These are phyloP conservation scores for Microsporum canis DNA, from an alignment of 2,329 filamentous ascomycete species.

Conservation along the genomic window DNA sequence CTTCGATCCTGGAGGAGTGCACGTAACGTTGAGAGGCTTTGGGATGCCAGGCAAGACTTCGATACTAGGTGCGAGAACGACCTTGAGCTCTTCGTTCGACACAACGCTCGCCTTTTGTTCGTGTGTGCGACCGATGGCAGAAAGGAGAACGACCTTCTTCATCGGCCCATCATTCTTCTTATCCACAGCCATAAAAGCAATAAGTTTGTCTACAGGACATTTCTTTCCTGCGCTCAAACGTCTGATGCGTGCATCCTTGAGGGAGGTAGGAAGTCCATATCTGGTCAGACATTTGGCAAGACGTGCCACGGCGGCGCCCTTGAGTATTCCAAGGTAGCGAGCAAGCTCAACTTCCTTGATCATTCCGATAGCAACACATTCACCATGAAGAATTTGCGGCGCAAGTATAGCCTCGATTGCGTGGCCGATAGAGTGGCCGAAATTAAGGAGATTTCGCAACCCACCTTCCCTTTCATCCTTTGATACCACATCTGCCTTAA, in stretches of 20 bases:
- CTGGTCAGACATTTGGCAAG: conserved; percentile 88
- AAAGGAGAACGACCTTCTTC: conserved; percentile 91
- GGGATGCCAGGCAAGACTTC: conserved; percentile 63
- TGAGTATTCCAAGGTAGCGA: conserved; percentile 73
- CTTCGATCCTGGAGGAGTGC: conserved; percentile 89
- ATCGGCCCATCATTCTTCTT: conserved; percentile 95
- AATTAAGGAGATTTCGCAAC: conserved; percentile 87
- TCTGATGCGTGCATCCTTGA: conserved; percentile 71
- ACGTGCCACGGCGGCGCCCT: conserved; percentile 76
- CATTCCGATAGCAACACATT: conserved; percentile 96
- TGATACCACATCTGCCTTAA: conserved; percentile 91
- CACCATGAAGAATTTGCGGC: conserved; percentile 88
- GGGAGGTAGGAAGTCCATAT: conserved; percentile 76
- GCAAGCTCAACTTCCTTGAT: conserved; percentile 93
- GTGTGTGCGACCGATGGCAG: conserved; percentile 75
- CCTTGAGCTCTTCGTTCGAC: conserved; percentile 69
- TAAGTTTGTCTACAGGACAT: conserved; percentile 73
- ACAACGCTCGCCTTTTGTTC: conserved; percentile 84
- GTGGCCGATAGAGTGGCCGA: conserved; percentile 95
- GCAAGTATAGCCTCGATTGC: conserved; percentile 92
- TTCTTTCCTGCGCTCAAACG: conserved; percentile 74
- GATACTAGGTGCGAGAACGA: conserved; percentile 70
- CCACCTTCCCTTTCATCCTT: conserved; percentile 90
- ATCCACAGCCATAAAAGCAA: conserved; percentile 92
- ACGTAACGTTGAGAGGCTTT: conserved; percentile 53